phyloP scores from a whole-genome alignment of 2,329 filamentous ascomycete genomes.

The Fusarium citri region DNA sequence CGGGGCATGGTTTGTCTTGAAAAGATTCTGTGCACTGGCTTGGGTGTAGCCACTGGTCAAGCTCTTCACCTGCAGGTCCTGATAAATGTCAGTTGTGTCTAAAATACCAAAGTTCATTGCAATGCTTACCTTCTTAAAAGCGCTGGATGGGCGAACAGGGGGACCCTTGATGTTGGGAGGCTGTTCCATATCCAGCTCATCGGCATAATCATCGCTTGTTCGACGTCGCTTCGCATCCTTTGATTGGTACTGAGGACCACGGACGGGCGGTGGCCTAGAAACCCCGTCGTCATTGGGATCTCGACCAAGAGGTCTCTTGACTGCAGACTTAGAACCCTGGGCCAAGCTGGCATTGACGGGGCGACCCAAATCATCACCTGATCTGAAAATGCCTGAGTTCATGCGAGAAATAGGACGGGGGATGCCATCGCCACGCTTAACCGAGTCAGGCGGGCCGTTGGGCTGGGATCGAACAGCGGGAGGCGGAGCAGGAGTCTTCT shows the following conservation, averaged over 20 bases:
- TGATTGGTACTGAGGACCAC: constrained; percentile 72
- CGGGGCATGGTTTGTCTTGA: constrained; percentile 76
- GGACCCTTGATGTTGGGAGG: constrained; percentile 78
- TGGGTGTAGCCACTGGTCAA: constrained; percentile 72
- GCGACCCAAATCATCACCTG: constrained; percentile 70
- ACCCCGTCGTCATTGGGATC: constrained; percentile 68
- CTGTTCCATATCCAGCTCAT: constrained; percentile 69
- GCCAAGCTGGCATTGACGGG: constrained; percentile 71
- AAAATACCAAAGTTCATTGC: not conserved
- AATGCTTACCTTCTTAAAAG: constrained; percentile 72
- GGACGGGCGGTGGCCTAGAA: constrained; percentile 57
- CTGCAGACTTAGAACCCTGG: constrained; percentile 67
- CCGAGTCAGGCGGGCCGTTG: constrained; percentile 60
- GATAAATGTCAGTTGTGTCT: constrained; percentile 50
- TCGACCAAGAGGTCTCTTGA: constrained; percentile 79
- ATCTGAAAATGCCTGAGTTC: constrained; percentile 63
- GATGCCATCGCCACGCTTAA: constrained; percentile 49
- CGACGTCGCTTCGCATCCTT: constrained; percentile 83
- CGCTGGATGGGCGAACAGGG: constrained; percentile 83
- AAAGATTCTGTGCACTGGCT: constrained; percentile 66
- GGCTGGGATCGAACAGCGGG: constrained; percentile 68
- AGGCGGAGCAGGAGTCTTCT: constrained; percentile 72
- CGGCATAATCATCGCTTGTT: constrained; percentile 78
- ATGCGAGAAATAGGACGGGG: constrained; percentile 68
- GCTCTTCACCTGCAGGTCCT: constrained; percentile 72